phyloP scores from a whole-genome alignment of 306 rosid species.

The Quercus agrifolia region DNA sequence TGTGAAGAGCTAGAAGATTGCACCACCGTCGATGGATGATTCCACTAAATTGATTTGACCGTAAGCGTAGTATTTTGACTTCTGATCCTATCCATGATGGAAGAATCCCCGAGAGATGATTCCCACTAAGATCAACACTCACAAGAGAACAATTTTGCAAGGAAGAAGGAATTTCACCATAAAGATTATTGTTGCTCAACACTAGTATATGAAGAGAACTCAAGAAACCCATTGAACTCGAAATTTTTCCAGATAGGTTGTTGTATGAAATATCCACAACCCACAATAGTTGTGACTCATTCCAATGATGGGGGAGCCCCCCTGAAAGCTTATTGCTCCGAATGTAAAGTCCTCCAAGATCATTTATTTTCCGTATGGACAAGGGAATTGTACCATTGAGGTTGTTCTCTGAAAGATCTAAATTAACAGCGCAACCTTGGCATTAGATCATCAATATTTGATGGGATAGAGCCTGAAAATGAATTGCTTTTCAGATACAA shows the following conservation, averaged over 20 bases:
- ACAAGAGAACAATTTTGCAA: background rate
- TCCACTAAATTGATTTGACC: constrained; percentile 14
- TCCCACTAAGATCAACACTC: constrained; percentile 20
- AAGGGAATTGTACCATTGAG: constrained; percentile 15
- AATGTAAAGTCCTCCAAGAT: background rate
- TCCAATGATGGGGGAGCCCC: constrained; percentile 3
- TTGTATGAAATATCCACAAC: constrained; percentile 15
- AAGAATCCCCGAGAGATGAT: background rate
- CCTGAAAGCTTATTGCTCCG: background rate
- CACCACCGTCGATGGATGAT: background rate
- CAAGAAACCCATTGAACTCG: background rate
- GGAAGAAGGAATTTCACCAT: constrained; percentile 1
- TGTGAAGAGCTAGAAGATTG: too few relatives aligned
- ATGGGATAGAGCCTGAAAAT: constrained; percentile 23
- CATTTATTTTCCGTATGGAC: background rate
- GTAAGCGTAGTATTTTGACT: background rate
- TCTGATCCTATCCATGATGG: constrained; percentile 2
- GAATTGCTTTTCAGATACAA: background rate
- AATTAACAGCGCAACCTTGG: background rate
- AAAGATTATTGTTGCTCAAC: too few relatives aligned
- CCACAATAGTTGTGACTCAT: background rate
- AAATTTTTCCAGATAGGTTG: background rate
- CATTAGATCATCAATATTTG: constrained; percentile 2
- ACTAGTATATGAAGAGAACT: background rate
- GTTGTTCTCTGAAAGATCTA: constrained; percentile 1